phyloP scores from a whole-genome alignment of 768 basidiomycete genomes.

The Suillus plorans region DNA sequence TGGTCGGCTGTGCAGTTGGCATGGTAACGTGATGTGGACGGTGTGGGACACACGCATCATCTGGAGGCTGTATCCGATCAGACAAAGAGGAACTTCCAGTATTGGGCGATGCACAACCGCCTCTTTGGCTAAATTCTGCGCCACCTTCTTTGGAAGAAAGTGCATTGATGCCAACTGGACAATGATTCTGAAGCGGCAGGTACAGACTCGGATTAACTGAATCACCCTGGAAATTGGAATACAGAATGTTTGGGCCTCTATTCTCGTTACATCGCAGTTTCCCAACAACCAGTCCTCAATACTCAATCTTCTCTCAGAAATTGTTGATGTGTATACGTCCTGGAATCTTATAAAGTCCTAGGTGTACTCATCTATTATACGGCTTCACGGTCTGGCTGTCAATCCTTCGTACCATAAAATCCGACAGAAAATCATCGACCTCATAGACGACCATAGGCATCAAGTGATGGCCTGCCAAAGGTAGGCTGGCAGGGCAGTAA shows the following conservation, averaged over 20 bases:
- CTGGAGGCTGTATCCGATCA: background rate
- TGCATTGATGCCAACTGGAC: background rate
- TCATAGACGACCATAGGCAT: constrained; percentile 24
- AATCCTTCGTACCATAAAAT: background rate
- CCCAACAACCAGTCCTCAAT: background rate
- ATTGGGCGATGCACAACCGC: background rate
- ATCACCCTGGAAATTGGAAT: background rate
- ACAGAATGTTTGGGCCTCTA: background rate
- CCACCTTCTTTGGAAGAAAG: background rate
- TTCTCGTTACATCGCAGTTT: background rate
- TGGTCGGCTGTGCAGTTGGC: constrained; percentile 5
- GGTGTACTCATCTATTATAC: background rate
- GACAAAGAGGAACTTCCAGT: background rate
- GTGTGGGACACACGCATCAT: constrained; percentile 4
- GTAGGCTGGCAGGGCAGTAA: constrained; percentile 15
- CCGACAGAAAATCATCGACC: background rate
- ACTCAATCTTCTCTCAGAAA: background rate
- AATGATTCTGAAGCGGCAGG: background rate
- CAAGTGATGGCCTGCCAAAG: constrained; percentile 31
- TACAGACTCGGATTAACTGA: background rate
- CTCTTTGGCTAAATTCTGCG: background rate
- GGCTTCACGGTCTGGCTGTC: background rate
- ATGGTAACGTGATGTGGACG: background rate
- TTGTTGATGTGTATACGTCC: background rate
- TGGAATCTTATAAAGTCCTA: background rate